phyloP scores from a whole-genome alignment of 768 basidiomycete genomes.

The Sistotremastrum suecicum region DNA sequence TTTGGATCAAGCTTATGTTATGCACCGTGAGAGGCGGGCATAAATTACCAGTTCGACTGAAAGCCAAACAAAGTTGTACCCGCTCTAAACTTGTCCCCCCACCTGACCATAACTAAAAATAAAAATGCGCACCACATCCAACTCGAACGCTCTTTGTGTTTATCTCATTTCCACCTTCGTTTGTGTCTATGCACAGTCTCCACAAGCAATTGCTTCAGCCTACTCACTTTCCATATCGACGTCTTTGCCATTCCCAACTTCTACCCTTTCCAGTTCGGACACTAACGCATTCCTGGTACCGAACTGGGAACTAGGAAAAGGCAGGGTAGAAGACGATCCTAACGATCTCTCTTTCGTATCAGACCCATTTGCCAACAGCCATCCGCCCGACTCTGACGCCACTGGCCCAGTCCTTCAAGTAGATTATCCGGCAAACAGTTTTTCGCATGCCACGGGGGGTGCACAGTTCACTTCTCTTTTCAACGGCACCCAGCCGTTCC shows the following conservation, averaged over 20 bases:
- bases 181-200: not conserved
- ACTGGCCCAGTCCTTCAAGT: slow-evolving; percentile 34
- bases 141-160: slow-evolving; percentile 8
- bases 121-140: slow-evolving; percentile 24
- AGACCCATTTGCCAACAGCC: slow-evolving; percentile 49
- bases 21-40: no score
- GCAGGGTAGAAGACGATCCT: slow-evolving; percentile 42
- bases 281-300: slow-evolving; percentile 36
- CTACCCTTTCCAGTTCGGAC: slow-evolving; percentile 36
- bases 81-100: no score
- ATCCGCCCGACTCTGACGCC: slow-evolving; percentile 19
- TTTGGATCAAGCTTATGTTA: no score
- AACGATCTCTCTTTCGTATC: slow-evolving; percentile 44
- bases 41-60: no score
- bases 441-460: slow-evolving; percentile 46
- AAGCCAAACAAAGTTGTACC: no score
- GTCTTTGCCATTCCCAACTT: slow-evolving; percentile 46
- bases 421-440: slow-evolving; percentile 49
- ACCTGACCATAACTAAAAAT: no score
- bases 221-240: slow-evolving; percentile 49
- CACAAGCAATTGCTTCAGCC: slow-evolving; percentile 26
- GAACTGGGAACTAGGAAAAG: slow-evolving; percentile 48
- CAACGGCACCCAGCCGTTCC: slow-evolving; percentile 46
- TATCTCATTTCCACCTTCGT: slow-evolving; percentile 1
- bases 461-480: slow-evolving; percentile 55